phyloP scores from a whole-genome alignment of 495 filamentous ascomycete species.

The Baudoinia panamericana region DNA sequence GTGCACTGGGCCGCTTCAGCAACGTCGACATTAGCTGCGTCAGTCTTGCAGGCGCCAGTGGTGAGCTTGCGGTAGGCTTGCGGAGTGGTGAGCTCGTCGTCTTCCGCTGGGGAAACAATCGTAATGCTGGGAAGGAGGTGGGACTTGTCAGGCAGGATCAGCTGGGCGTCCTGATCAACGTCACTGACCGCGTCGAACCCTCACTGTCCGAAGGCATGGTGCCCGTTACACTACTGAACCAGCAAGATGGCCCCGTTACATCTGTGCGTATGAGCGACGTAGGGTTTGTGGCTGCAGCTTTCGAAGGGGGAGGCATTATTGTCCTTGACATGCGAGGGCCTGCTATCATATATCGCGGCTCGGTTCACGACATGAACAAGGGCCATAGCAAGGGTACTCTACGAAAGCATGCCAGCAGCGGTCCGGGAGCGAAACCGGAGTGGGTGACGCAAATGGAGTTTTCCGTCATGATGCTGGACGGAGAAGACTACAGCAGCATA shows the following conservation, averaged over 20 bases:
- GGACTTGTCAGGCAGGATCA: constrained; percentile 38
- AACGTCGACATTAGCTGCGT: constrained; percentile 62
- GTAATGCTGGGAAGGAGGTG: constrained; percentile 41
- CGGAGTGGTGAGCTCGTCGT: constrained; percentile 68
- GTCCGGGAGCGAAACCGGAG: constrained; percentile 37
- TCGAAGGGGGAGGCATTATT: constrained; percentile 60
- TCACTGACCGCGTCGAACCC: constrained; percentile 63
- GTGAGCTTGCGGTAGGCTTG: constrained; percentile 75
- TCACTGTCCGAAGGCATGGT: constrained; percentile 67
- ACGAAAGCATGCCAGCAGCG: constrained; percentile 33
- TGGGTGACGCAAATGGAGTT: constrained; percentile 75
- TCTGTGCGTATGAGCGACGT: constrained; percentile 74
- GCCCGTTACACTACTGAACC: constrained; percentile 66
- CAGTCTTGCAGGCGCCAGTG: constrained; percentile 60
- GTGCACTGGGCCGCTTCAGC: constrained; percentile 70
- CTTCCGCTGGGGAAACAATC: constrained; percentile 76
- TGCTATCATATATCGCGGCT: constrained; percentile 63
- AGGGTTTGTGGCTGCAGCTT: constrained; percentile 79
- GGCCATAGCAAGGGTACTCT: constrained; percentile 60
- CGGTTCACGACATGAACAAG: constrained; percentile 53
- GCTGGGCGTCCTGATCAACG: constrained; percentile 52
- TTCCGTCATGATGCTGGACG: constrained; percentile 83
- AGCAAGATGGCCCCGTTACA: constrained; percentile 64
- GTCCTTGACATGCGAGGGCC: constrained; percentile 84
- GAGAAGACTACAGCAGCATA: constrained; percentile 89